Evolutionary conservation across 2,329 filamentous ascomycete species (phyloP).

Genomic region (Aurifilum marmelostoma): DNA sequence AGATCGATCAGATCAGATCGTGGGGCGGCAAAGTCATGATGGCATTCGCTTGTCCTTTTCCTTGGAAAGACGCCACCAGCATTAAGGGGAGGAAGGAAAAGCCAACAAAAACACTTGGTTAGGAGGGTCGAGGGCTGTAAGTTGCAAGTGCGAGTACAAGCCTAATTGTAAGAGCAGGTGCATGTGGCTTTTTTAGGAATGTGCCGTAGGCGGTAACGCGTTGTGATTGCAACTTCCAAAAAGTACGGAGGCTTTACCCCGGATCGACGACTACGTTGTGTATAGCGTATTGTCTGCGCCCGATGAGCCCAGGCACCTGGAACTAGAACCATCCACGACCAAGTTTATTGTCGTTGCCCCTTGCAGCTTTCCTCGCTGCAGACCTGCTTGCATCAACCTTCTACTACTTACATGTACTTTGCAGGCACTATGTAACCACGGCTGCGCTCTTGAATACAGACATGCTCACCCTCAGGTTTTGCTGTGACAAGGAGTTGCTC

Average conservation of each 20-base stretch:
- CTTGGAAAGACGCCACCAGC: not conserved
- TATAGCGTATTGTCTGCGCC: not conserved
- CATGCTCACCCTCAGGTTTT: too few relatives aligned
- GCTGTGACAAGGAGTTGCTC: not conserved
- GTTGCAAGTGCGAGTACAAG: too few relatives aligned
- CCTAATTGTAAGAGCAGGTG: not conserved
- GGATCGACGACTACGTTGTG: not conserved
- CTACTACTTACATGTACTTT: too few relatives aligned
- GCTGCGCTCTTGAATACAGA: too few relatives aligned
- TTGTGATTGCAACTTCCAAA: not conserved
- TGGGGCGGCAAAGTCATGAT: slow-evolving; percentile 2
- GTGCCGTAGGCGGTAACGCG: not conserved
- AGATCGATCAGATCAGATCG: not conserved
- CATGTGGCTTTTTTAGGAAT: not conserved
- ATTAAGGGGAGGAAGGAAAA: not conserved
- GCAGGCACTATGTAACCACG: too few relatives aligned
- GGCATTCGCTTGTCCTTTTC: not conserved
- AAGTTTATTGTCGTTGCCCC: not conserved
- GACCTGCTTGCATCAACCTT: not conserved
- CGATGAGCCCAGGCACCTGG: not conserved
- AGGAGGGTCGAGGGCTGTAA: not conserved
- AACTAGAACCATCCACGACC: not conserved
- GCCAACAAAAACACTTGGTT: not conserved
- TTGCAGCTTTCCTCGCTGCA: not conserved
- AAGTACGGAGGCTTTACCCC: slow-evolving; percentile 4